Conservation (phyloP, 2,329 filamentous ascomycete species). For the Trichoderma polysporum region DNA sequence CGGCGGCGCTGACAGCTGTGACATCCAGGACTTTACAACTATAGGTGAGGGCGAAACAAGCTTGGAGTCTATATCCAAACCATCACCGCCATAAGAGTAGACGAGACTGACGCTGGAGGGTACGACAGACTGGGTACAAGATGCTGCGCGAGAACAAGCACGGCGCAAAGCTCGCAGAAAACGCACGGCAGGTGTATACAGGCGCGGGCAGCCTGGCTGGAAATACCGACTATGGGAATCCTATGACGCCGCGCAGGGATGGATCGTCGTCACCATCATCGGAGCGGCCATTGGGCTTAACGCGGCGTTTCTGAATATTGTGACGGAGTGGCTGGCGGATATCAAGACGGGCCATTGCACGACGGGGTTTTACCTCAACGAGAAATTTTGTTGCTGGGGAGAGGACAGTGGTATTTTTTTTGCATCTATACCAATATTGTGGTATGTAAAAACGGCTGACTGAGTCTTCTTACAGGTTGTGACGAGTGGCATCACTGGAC, state of each 20-base stretch:
- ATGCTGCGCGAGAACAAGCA: conserved; percentile 86
- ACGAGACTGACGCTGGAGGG: conserved; percentile 33
- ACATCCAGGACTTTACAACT: conserved; percentile 78
- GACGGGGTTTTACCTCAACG: conserved; percentile 94
- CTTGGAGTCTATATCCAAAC: not conserved
- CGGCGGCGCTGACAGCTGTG: conserved; percentile 20
- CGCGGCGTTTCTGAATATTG: conserved; percentile 88
- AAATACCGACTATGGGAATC: conserved; percentile 76
- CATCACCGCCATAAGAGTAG: not conserved
- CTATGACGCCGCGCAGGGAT: conserved; percentile 95
- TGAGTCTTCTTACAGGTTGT: conserved; percentile 59
- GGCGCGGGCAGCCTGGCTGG: conserved; percentile 71
- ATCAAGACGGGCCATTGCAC: conserved; percentile 95
- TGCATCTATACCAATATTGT: not conserved
- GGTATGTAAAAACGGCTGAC: not conserved
- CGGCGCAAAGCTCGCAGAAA: conserved; percentile 74
- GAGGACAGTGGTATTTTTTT: conserved; percentile 70
- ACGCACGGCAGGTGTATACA: conserved; percentile 70
- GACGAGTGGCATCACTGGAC: conserved; percentile 89
- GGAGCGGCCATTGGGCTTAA: conserved; percentile 91
- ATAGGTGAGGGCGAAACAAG: conserved; percentile 59
- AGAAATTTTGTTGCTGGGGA: conserved; percentile 97
- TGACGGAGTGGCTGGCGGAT: conserved; percentile 95
- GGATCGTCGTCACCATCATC: conserved; percentile 95
- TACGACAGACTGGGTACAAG: conserved; percentile 85